Percentiles rank a stretch among this genome's conserved stretches.
Evolutionary conservation across 2,329 filamentous ascomycete genomes (phyloP).

Genomic region (Alternaria sp.): DNA sequence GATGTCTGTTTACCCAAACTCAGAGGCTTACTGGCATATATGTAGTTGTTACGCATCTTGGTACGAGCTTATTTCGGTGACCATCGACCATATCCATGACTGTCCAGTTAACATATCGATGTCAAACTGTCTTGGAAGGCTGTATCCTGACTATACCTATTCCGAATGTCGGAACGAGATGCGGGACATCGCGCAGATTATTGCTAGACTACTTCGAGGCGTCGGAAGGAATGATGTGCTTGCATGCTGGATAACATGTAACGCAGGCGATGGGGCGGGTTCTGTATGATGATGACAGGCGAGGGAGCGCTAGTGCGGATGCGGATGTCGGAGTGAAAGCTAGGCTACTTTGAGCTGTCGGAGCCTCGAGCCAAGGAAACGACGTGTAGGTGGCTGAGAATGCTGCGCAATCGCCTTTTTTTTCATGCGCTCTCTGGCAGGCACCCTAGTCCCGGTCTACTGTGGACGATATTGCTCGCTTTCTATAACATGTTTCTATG

Average conservation of each 20-base stretch:
- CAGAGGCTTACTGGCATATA: not conserved
- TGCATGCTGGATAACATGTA: too few relatives aligned
- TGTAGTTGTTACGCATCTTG: not conserved
- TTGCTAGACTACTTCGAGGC: not conserved
- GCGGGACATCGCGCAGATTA: not conserved
- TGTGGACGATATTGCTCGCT: not conserved
- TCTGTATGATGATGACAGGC: not conserved
- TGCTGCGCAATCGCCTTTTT: not conserved
- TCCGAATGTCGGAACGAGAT: not conserved
- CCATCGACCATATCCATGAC: not conserved
- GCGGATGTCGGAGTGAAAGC: not conserved
- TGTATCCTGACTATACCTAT: not conserved
- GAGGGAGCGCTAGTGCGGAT: not conserved
- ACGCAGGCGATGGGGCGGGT: not conserved
- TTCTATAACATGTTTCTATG: not conserved
- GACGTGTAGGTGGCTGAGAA: not conserved
- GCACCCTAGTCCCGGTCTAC: too few relatives aligned
- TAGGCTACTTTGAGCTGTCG: not conserved
- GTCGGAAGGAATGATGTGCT: not conserved
- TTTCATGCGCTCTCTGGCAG: not conserved
- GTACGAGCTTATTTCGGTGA: accelerated
- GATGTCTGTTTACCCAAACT: not conserved
- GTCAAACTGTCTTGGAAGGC: not conserved
- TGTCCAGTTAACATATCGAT: not conserved
- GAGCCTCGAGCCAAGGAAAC: not conserved